Percentiles rank a stretch among this genome's conserved stretches.
phyloP scores from a whole-genome alignment of 768 basidiomycete genomes.

The Hebeloma cylindrosporum region DNA sequence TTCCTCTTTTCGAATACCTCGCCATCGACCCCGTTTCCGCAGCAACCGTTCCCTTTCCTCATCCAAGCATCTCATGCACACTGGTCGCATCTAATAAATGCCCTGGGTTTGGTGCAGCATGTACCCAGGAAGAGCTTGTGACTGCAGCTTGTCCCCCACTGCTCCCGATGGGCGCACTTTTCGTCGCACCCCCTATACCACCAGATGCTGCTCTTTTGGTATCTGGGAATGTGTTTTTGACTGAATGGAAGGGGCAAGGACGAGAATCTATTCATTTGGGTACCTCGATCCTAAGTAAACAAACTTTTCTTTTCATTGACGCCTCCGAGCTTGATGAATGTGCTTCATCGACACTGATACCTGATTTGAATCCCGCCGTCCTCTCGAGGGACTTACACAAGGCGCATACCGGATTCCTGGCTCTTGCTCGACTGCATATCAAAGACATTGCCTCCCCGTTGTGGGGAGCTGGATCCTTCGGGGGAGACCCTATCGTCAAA shows the following conservation, averaged over 20 bases:
- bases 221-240: slow-evolving; percentile 20
- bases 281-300: slow-evolving; percentile 3
- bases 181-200: slow-evolving; percentile 30
- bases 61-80: slow-evolving; percentile 21
- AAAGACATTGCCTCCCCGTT: slow-evolving; percentile 27
- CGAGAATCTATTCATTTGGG: slow-evolving; percentile 20
- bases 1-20: slow-evolving; percentile 21
- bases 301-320: slow-evolving; percentile 31
- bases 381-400: slow-evolving; percentile 31
- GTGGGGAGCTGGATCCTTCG: slow-evolving; percentile 37
- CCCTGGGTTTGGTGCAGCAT: slow-evolving; percentile 33
- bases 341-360: slow-evolving; percentile 4
- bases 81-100: slow-evolving; percentile 32
- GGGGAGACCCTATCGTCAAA: slow-evolving; percentile 34
- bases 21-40: slow-evolving; percentile 21
- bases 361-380: slow-evolving; percentile 25
- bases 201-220: slow-evolving; percentile 26
- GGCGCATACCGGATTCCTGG: slow-evolving; percentile 27
- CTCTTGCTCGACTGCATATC: slow-evolving; percentile 20
- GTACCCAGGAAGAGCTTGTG: slow-evolving; percentile 35
- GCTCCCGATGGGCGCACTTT: slow-evolving; percentile 29
- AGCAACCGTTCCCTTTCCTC: slow-evolving; percentile 27
- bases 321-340: slow-evolving; percentile 30
- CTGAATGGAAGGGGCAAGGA: slow-evolving; percentile 29
- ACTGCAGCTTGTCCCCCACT: slow-evolving; percentile 31